Evolutionary conservation across 768 basidiomycete species (phyloP), one percentile per base, ranked within the genome.

Genomic region (Tricholomella constricta): DNA sequence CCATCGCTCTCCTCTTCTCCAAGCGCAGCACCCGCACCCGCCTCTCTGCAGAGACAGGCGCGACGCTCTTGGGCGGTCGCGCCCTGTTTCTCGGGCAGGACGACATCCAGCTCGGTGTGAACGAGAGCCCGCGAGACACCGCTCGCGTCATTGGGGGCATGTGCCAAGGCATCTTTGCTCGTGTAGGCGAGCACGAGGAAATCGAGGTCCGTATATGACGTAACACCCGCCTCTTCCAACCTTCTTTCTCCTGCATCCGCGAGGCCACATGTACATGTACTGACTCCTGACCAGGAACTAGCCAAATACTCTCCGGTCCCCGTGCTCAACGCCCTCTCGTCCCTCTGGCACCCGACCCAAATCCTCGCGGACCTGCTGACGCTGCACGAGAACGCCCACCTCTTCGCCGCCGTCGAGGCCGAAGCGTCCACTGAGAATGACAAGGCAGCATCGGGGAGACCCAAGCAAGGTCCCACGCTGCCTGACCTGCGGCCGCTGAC

Each of bases 331-430:
- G 97, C 97, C 5, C 85, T 99, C 17, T 97, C 94, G 2, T 89
- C 89, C 15, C 81, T 94, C 38, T 99, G 93, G 88, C 97, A 99
- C 66, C 97, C 97, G 2, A 95, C 94, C 0, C 97, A 99, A 65
- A 84, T 88, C 55, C 85, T 99, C 25, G 97, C 97, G 2, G 94
- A 98, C 74, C 68, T 98, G 4, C 76, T 98, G 56, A 95, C 95
- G 0, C 78, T 98, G 14, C 85, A 92, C 62, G 94, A 97, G 65
- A 77, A 85, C 52, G 78, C 80, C 0, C 72, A 81, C 57, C 68
- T 81, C 7, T 89, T 90, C 60, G 69, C 66, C 8, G 64, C 74
- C 1, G 12, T 46, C 56, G 14, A 37, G 50, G n/a, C 48, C 58
- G 51, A 36, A 58, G 55, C 61, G 60, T 44, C 35, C 46, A 56